These are phyloP conservation scores for Fusarium illudens DNA, from an alignment of 2,329 filamentous ascomycete species.

Conservation along the genomic window DNA sequence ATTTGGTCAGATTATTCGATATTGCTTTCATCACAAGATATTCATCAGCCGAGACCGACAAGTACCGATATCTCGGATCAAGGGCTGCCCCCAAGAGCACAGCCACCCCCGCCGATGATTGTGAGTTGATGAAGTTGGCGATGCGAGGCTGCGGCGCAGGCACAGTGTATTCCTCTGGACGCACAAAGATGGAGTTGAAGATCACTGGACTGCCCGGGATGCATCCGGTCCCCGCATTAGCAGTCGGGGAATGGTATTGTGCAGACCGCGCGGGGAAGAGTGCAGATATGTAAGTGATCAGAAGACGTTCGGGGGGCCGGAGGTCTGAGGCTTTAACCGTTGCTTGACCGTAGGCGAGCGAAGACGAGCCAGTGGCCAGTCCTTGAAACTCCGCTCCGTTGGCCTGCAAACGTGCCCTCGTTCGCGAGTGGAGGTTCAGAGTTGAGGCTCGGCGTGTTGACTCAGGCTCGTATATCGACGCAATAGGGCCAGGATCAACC, in stretches of 20 bases:
- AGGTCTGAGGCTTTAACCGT: neutral
- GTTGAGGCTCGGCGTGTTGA: neutral
- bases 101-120: neutral
- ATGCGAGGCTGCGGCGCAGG: conserved; percentile 2
- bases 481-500: neutral
- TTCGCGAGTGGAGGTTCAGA: neutral
- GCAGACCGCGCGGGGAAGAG: neutral
- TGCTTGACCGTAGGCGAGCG: neutral
- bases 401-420: neutral
- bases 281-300: neutral
- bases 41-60: neutral
- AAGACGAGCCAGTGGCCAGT: neutral
- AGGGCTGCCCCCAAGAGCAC: neutral
- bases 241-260: neutral
- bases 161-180: neutral
- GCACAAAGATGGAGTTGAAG: neutral
- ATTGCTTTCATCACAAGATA: conserved; percentile 26
- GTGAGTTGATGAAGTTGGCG: neutral
- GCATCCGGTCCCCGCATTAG: neutral
- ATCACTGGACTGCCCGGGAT: neutral
- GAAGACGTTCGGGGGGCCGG: neutral
- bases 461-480: neutral
- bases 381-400: neutral
- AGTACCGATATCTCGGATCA: neutral
- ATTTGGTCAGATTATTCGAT: conserved; percentile 31